Percentiles rank a stretch among this genome's conserved stretches.
phyloP scores from a whole-genome alignment of 140 eudicot species.

The Senecio squalidus region DNA sequence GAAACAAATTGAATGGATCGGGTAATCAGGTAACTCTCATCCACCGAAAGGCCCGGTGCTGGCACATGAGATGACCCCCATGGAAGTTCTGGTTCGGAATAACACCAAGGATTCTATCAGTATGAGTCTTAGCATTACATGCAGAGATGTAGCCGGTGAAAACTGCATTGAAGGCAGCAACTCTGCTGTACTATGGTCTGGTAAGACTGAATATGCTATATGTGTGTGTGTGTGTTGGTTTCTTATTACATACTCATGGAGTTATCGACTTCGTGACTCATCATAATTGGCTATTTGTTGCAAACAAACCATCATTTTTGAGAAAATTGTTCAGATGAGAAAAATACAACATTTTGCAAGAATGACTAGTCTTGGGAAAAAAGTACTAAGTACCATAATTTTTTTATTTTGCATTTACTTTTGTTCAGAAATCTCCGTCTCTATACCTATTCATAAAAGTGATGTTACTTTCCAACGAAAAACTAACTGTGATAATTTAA shows the following conservation, averaged over 20 bases:
- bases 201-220: conserved; percentile 28
- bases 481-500: no score
- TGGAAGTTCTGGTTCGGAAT: conserved; percentile 91
- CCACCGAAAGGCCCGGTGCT: conserved; percentile 28
- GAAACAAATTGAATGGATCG: conserved; percentile 1
- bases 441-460: no score
- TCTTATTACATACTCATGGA: not conserved
- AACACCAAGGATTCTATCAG: conserved; percentile 74
- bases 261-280: not conserved
- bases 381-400: not conserved
- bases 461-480: no score
- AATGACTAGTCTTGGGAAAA: no score
- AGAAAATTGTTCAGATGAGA: no score
- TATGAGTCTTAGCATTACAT: conserved; percentile 65
- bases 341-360: no score
- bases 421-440: no score
- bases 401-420: not conserved
- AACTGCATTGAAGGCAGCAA: conserved; percentile 81
- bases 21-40: not conserved
- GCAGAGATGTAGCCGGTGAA: conserved; percentile 92
- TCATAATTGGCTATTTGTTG: no score
- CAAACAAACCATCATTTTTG: not conserved
- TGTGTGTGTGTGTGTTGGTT: not conserved
- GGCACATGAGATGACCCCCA: conserved; percentile 82
- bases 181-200: conserved; percentile 89